Percentiles rank a stretch among this genome's conserved stretches.
Evolutionary conservation across 176 grass and related monocot species (phyloP).

Genomic region (Pontederia crassipes): DNA sequence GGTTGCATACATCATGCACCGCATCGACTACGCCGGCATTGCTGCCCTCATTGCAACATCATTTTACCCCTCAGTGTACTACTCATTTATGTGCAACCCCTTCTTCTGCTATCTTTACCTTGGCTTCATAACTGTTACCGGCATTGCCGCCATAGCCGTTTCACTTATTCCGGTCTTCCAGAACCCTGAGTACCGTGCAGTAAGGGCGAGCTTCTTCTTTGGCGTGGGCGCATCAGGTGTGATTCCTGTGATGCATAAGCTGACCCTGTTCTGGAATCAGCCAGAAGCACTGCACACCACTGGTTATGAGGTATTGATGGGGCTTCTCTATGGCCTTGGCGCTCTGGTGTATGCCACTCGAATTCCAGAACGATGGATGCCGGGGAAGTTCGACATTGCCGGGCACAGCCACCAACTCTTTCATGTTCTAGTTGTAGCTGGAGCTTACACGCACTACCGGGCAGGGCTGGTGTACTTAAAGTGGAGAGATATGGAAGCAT

Average conservation of each 20-base stretch:
- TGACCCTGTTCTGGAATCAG: slow-evolving; percentile 50
- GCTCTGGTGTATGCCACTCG: slow-evolving; percentile 70
- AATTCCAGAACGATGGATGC: slow-evolving; percentile 91
- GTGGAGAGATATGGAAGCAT: slow-evolving; percentile 71
- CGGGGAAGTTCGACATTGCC: slow-evolving; percentile 84
- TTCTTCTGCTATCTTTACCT: slow-evolving; percentile 88
- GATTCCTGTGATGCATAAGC: slow-evolving; percentile 65
- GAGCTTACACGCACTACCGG: slow-evolving; percentile 72
- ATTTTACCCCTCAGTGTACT: slow-evolving; percentile 89
- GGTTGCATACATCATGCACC: slow-evolving; percentile 74
- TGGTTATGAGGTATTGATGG: slow-evolving; percentile 75
- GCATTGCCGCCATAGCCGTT: slow-evolving; percentile 50
- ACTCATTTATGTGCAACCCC: slow-evolving; percentile 84
- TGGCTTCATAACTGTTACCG: slow-evolving; percentile 61
- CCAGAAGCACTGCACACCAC: slow-evolving; percentile 81
- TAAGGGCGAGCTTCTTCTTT: slow-evolving; percentile 70
- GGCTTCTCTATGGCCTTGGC: slow-evolving; percentile 64
- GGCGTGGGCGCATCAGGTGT: slow-evolving; percentile 83
- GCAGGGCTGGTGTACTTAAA: slow-evolving; percentile 73
- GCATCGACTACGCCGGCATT: slow-evolving; percentile 81
- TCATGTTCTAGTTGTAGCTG: slow-evolving; percentile 74
- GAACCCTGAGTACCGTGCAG: slow-evolving; percentile 52
- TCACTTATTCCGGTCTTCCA: slow-evolving; percentile 79
- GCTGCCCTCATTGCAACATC: slow-evolving; percentile 79
- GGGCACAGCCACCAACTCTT: slow-evolving; percentile 88